Conservation (phyloP, 2,329 filamentous ascomycete species). For the Alternaria rosae region DNA sequence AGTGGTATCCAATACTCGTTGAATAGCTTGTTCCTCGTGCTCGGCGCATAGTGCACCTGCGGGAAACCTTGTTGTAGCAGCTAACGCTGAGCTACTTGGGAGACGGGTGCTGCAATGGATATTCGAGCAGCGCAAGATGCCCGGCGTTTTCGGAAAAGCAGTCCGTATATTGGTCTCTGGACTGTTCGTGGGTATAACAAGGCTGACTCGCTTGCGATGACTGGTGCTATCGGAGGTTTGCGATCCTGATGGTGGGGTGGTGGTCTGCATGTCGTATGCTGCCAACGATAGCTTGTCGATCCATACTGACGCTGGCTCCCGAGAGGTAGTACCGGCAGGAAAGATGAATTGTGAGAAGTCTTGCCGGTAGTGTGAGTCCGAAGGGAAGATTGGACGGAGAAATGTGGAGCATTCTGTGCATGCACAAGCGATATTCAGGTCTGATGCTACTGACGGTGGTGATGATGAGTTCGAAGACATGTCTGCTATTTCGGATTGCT, state of each 20-base stretch:
- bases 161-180: not conserved
- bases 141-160: conserved; percentile 9
- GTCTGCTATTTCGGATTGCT: not conserved
- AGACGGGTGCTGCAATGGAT: conserved; percentile 1
- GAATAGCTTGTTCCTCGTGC: not conserved
- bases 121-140: conserved; percentile 4
- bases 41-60: conserved; percentile 1
- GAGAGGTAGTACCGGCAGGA: not conserved
- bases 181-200: not conserved
- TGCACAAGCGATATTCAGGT: conserved; percentile 20
- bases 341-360: not conserved
- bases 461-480: conserved; percentile 3
- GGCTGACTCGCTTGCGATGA: not conserved
- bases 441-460: not conserved
- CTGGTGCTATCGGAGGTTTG: not conserved
- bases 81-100: not conserved
- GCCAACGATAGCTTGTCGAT: conserved; percentile 2
- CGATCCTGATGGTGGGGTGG: not conserved
- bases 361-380: not conserved
- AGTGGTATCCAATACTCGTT: not conserved
- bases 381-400: conserved; percentile 9
- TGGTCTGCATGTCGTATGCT: not conserved
- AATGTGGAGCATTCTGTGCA: conserved; percentile 23
- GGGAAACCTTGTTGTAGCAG: not conserved
- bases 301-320: not conserved